Evolutionary conservation across 768 basidiomycete genomes (phyloP), one percentile per base, ranked within the genome.

Genomic region (Mycena rebaudengoi): DNA sequence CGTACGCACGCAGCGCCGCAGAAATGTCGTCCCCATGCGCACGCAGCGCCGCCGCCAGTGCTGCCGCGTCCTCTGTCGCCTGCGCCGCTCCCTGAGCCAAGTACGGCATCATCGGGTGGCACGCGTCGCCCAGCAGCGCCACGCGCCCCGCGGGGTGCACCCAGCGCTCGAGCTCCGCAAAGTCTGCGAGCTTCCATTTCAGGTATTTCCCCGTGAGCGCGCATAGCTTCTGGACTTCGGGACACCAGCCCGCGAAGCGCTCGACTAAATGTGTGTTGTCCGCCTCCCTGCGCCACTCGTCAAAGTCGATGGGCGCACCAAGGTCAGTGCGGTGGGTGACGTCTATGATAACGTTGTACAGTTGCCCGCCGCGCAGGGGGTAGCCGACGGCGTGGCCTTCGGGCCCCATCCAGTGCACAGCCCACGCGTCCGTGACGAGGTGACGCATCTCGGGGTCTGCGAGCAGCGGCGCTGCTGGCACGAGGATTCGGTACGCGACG

Each of bases 21-120:
- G 68, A 59, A 7, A 87, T 76, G 56, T 84, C 74, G 56, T 84
- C 74, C 67, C 2, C 78, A 72, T 54, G 83, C 62, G 32, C 72
- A 76, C 4, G 86, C 82, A 69, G 84, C 77, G 29, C 86, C 71
- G 61, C 79, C 73, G 18, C 80, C 76, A 81, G 68, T 5, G 79
- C 72, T 0, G 78, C 78, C 7, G 74, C 78, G 61, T 79, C 82
- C 59, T 83, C 82, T 23, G 82, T 73, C 13, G 65, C 65, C 45
- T 67, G 65, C 13, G 61, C 65, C 1, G 61, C 61, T 2, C 60
- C 65, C 32, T 66, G 65, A n/a, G 65, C 65, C 37, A 66, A 25
- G 20, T 66, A 67, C 52, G 64, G 63, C 57, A 75, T 64, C 74
- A 75, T 75, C 33, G 73, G 74, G 45, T 75, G 74, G 45, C 74